These are phyloP conservation scores for Colletotrichum paranaense DNA, from an alignment of 2,329 filamentous ascomycete genomes.

Conservation along the genomic window DNA sequence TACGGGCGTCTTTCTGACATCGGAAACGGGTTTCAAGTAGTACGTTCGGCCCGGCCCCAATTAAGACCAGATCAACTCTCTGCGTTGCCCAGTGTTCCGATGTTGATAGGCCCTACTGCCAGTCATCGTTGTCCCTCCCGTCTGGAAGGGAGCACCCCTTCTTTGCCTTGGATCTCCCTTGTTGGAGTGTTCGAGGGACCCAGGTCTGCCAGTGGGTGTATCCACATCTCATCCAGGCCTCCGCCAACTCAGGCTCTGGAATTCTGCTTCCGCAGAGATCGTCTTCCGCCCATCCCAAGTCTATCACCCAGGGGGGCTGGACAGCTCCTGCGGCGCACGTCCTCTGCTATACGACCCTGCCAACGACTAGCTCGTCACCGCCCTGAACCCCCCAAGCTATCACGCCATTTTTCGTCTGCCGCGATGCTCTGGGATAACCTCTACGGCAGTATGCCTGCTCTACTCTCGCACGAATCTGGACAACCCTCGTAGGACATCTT, in stretches of 20 bases:
- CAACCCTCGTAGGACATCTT: neutral
- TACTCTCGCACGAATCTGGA: neutral
- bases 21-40: neutral
- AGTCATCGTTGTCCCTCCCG: conserved; percentile 15
- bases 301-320: conserved; percentile 16
- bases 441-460: neutral
- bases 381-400: conserved; percentile 27
- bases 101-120: conserved; percentile 5
- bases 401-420: conserved; percentile 32
- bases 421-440: conserved; percentile 4
- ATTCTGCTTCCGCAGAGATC: conserved; percentile 25
- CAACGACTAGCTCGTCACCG: conserved; percentile 27
- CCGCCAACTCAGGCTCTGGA: conserved; percentile 10
- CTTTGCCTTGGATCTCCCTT: conserved; percentile 12
- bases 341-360: conserved; percentile 18
- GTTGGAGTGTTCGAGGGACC: neutral
- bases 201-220: conserved; percentile 5
- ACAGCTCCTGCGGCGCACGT: conserved; percentile 15
- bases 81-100: neutral
- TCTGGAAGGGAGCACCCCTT: neutral
- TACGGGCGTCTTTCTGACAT: neutral
- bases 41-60: neutral
- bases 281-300: conserved; percentile 28
- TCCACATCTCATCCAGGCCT: conserved; percentile 15
- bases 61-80: conserved; percentile 16